A percentile compares a stretch with the other conserved stretches of the same genome.
These are phyloP conservation scores for Starmerella riodocensis DNA, from an alignment of 805 yeast species.

Conservation along the genomic window DNA sequence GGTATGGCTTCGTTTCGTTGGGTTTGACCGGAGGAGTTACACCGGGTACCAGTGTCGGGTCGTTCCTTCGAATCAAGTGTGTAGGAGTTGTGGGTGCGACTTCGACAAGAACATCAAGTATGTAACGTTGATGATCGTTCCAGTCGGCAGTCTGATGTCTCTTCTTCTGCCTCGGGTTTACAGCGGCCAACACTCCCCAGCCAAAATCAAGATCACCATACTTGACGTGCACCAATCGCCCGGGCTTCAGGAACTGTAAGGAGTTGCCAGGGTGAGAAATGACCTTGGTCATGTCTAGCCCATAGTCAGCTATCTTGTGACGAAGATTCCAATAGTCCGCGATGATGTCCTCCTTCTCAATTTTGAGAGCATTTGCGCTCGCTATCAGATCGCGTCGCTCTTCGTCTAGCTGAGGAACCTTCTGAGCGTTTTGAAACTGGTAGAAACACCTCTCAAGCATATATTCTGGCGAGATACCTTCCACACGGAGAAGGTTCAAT, in stretches of 20 bases:
- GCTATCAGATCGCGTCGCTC: conserved; percentile 43
- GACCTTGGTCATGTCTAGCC: conserved; percentile 63
- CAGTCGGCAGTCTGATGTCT: conserved; percentile 43
- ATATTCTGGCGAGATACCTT: conserved; percentile 95
- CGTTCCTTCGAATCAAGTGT: conserved; percentile 61
- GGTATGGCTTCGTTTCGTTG: conserved; percentile 59
- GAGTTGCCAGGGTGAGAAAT: conserved; percentile 84
- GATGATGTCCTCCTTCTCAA: conserved; percentile 64
- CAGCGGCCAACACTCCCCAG: conserved; percentile 87
- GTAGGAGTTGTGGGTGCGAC: conserved; percentile 59
- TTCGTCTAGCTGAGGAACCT: conserved; percentile 74
- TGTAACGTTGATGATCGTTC: conserved; percentile 78
- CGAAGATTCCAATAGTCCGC: conserved; percentile 74
- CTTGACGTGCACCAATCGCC: conserved; percentile 63
- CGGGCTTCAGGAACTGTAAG: conserved; percentile 73
- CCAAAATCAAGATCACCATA: conserved; percentile 59
- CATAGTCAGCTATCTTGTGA: conserved; percentile 56
- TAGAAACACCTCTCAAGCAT: conserved; percentile 89
- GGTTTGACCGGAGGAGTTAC: conserved; percentile 65
- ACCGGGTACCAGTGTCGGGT: conserved; percentile 73
- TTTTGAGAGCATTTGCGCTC: conserved; percentile 36
- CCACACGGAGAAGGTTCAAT: conserved; percentile 85
- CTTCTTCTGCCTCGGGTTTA: conserved; percentile 46
- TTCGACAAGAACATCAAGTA: conserved; percentile 76
- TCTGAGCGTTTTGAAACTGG: conserved; percentile 86